Evolutionary conservation across 371 early-diverging fungal species (phyloP).

Genomic region (Apophysomyces sp.): DNA sequence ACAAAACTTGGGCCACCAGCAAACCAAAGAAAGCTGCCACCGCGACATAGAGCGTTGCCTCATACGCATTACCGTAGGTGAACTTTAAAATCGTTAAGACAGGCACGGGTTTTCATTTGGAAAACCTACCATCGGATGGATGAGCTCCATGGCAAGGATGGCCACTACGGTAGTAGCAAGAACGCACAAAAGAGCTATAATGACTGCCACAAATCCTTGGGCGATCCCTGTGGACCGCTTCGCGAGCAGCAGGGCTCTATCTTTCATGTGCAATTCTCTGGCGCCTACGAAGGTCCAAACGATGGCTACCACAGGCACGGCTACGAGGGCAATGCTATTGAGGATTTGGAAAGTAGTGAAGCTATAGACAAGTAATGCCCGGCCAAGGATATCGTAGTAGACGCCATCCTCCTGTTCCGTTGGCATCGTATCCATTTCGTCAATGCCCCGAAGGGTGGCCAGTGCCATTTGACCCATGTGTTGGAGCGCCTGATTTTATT

Average conservation of each 20-base stretch:
- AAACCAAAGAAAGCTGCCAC: slow-evolving; percentile 16
- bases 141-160: background rate
- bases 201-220: background rate
- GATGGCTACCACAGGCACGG: slow-evolving; percentile 23
- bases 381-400: slow-evolving; percentile 54
- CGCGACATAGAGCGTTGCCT: slow-evolving; percentile 12
- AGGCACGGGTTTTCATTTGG: too few relatives aligned
- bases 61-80: slow-evolving; percentile 13
- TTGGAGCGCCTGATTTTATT: slow-evolving; percentile 17
- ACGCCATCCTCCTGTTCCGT: slow-evolving; percentile 19
- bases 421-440: slow-evolving; percentile 13
- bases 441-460: slow-evolving; percentile 34
- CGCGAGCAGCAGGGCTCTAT: background rate
- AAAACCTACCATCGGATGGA: background rate
- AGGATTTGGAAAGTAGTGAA: slow-evolving; percentile 43
- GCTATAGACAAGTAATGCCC: slow-evolving; percentile 43
- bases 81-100: too few relatives aligned
- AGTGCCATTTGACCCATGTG: slow-evolving; percentile 64
- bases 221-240: background rate
- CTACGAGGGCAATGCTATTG: slow-evolving; percentile 35
- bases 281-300: background rate
- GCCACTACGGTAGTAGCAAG: background rate
- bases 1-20: slow-evolving; percentile 4
- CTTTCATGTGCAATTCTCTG: background rate
- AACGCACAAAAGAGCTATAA: background rate